These are phyloP conservation scores for Cladosporium halotolerans DNA, from an alignment of 2,329 filamentous ascomycete genomes.

Conservation along the genomic window DNA sequence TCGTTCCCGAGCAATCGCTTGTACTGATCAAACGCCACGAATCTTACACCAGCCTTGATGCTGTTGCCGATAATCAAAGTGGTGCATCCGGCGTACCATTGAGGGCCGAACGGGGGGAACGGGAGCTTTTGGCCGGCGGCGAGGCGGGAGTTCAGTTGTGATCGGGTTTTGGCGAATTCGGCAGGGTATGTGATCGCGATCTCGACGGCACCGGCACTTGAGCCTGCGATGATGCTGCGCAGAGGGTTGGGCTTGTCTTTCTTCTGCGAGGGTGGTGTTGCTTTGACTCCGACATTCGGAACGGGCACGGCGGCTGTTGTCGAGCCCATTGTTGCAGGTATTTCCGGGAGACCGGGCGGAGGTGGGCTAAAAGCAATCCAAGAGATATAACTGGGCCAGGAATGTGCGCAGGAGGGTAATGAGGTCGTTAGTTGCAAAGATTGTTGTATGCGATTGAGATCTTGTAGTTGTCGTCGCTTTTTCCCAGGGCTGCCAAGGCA, in stretches of 20 bases:
- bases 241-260: constrained; percentile 63
- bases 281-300: constrained; percentile 19
- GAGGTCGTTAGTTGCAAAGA: too few relatives aligned
- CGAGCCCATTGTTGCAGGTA: constrained; percentile 12
- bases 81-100: constrained; percentile 98
- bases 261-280: constrained; percentile 15
- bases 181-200: constrained; percentile 94
- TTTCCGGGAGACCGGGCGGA: too few relatives aligned
- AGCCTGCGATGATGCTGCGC: constrained; percentile 85
- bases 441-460: background rate
- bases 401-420: too few relatives aligned
- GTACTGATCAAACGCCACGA: constrained; percentile 94
- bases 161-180: constrained; percentile 93
- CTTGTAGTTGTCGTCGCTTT: too few relatives aligned
- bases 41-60: constrained; percentile 90
- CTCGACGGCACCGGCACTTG: constrained; percentile 89
- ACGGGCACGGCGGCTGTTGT: constrained; percentile 17
- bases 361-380: background rate
- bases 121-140: constrained; percentile 79
- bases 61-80: constrained; percentile 96
- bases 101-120: constrained; percentile 85
- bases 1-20: constrained; percentile 75
- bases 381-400: background rate
- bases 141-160: constrained; percentile 83
- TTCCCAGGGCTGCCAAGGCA: too few relatives aligned